Conservation (phyloP, 2,329 filamentous ascomycete species). For the Aspergillus neotritici region DNA sequence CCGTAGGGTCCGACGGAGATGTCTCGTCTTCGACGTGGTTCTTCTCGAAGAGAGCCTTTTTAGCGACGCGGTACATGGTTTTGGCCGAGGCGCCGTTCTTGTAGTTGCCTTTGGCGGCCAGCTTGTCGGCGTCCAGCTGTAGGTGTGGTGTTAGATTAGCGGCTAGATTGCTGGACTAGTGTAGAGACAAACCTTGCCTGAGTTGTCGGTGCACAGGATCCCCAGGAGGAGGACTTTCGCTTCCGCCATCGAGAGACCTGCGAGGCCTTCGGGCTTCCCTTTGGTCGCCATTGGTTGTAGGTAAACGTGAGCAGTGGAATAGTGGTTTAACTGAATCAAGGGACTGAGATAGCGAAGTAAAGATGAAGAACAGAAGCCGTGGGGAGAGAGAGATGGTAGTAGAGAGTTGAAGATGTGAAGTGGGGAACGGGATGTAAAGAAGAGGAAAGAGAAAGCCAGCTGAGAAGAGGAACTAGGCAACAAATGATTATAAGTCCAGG, state of each 20-base stretch:
- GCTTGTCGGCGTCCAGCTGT: constrained; percentile 36
- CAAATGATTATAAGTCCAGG: not conserved
- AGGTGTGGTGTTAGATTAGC: not conserved
- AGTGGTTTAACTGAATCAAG: not conserved
- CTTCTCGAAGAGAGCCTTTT: constrained; percentile 30
- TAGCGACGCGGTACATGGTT: constrained; percentile 32
- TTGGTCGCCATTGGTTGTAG: constrained; percentile 10
- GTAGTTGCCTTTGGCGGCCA: constrained; percentile 32
- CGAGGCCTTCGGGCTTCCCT: constrained; percentile 12
- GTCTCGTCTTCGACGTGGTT: constrained; percentile 1
- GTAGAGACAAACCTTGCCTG: constrained; percentile 11
- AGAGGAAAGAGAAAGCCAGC: constrained; percentile 3
- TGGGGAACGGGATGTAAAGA: not conserved
- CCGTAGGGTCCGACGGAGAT: not conserved
- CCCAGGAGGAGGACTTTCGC: constrained; percentile 18
- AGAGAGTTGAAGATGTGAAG: not conserved
- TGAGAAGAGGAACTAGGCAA: constrained; percentile 1
- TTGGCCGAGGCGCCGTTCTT: constrained; percentile 33
- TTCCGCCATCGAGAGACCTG: constrained; percentile 15
- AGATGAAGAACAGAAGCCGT: not conserved
- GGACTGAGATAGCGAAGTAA: not conserved
- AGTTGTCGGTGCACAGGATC: constrained; percentile 8
- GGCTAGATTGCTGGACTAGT: not conserved
- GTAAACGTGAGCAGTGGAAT: not conserved
- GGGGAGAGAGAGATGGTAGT: not conserved